These are phyloP conservation scores for Colletotrichum navitas DNA, from an alignment of 2,329 filamentous ascomycete species.

Conservation along the genomic window DNA sequence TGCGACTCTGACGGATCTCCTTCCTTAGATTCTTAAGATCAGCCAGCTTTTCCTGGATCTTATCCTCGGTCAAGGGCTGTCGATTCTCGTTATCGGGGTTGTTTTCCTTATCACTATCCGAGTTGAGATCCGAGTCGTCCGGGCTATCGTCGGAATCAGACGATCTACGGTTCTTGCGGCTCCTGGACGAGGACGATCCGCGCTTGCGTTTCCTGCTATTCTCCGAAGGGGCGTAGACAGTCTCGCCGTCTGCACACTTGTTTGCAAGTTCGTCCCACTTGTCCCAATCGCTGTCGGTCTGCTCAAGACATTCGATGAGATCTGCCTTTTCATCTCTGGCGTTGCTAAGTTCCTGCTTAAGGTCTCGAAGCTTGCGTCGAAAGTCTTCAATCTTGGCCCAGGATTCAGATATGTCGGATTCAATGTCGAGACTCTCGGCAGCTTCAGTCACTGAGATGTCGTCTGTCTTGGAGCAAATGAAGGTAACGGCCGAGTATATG, in stretches of 20 bases:
- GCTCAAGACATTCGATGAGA: constrained; percentile 43
- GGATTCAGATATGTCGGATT: constrained; percentile 48
- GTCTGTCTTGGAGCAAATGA: constrained; percentile 75
- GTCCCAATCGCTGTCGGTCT: constrained; percentile 43
- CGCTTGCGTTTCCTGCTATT: constrained; percentile 46
- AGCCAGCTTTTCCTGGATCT: constrained; percentile 19
- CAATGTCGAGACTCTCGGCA: constrained; percentile 50
- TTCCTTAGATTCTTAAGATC: constrained; percentile 41
- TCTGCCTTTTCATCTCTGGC: constrained; percentile 32
- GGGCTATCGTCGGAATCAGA: constrained; percentile 41
- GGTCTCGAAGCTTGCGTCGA: constrained; percentile 42
- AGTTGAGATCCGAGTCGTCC: constrained; percentile 41
- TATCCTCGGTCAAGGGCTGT: constrained; percentile 22
- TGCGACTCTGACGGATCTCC: constrained; percentile 41
- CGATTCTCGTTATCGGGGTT: constrained; percentile 14
- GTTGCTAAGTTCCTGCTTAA: constrained; percentile 41
- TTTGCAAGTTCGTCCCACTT: constrained; percentile 44
- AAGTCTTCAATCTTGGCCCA: constrained; percentile 48
- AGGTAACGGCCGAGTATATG: constrained; percentile 65
- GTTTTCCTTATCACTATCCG: constrained; percentile 34
- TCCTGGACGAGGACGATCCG: constrained; percentile 3
- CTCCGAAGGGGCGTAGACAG: constrained; percentile 43
- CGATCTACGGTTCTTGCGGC: constrained; percentile 38
- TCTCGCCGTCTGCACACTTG: constrained; percentile 41
- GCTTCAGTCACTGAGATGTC: constrained; percentile 61